Evolutionary conservation across 192 early-diverging fungal genomes (phyloP), one percentile per base, ranked within the genome.

Genomic region (Fimicolochytrium jonesii): DNA sequence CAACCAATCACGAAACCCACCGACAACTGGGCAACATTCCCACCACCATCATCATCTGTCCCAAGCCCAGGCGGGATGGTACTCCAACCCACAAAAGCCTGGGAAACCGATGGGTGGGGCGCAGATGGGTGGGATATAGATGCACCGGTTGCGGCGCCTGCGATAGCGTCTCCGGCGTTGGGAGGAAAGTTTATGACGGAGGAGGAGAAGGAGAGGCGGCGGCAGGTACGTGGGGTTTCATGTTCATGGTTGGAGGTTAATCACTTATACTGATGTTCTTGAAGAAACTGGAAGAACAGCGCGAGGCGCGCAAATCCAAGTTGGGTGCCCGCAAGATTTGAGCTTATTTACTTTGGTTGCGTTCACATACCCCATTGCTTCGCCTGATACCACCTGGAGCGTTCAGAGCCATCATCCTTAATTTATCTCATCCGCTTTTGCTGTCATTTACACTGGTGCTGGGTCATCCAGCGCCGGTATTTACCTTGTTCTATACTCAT

Each of bases 11-110:
- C 26, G 28, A 5, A 4, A 50, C 20, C 48, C 48, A 50, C 4
- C 48, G 30, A 22, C 23, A 50, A 50, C 48, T 50, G 48, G 48
- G 48, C 53, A 18, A 55, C 35, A 3, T 55, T 55, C n/a, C 53
- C 31, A 35, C 7, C 53, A 7, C 53, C 4, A 10, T 26, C 4
- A 7, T 37, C 29, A 4, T 34, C 17, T 55, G 33, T 36, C 18
- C 48, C 5, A 50, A 20, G 15, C 48, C 48, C 6, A n/a, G n/a
- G n/a, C n/a, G n/a, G n/a, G n/a, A n/a, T n/a, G n/a, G 20, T 25
- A 4, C 17, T 50, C 20, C 48, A 50, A 26, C 48, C 48, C 26
- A 50, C 25, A 15, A 50, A 55, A 25, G 32, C 33, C n/a, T 55
- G 31, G 33, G 53, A n/a, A 33, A 26, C 33, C 53, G 53, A 55